Percentiles rank a stretch among this genome's conserved stretches.
Conservation (phyloP, 805 yeast genomes). For the Lachancea fermentati region DNA sequence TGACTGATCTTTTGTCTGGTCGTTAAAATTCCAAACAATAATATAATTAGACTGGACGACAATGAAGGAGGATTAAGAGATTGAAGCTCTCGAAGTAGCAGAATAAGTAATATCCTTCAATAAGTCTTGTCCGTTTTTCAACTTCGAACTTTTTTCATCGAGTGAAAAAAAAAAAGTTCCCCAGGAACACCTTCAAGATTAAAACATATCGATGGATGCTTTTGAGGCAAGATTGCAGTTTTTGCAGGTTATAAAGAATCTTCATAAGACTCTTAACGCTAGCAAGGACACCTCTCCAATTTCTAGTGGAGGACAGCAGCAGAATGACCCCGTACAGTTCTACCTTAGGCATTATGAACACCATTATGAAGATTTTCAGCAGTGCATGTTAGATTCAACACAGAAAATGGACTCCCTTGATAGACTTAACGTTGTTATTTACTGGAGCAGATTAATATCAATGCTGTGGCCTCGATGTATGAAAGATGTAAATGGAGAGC, state of each 20-base stretch:
- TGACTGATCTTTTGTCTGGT: too few relatives aligned
- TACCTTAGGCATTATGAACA: constrained; percentile 24
- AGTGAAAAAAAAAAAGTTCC: not conserved
- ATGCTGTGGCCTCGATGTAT: constrained; percentile 20
- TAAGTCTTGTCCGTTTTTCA: too few relatives aligned
- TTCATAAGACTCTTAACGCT: constrained; percentile 51
- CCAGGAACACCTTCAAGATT: not conserved
- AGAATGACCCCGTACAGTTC: constrained; percentile 26
- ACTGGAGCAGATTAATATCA: constrained; percentile 23
- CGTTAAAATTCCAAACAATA: too few relatives aligned
- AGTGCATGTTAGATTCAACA: constrained; percentile 28
- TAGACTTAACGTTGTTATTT: constrained; percentile 26
- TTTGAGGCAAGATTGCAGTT: constrained; percentile 81
- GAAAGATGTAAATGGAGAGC: constrained; percentile 9
- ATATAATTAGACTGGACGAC: too few relatives aligned
- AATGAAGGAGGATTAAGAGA: too few relatives aligned
- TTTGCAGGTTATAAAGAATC: constrained; percentile 53
- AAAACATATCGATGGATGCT: constrained; percentile 62
- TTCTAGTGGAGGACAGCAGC: constrained; percentile 33
- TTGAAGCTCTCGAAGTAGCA: too few relatives aligned
- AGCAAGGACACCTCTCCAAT: constrained; percentile 31
- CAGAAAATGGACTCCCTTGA: constrained; percentile 29
- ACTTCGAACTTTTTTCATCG: not conserved
- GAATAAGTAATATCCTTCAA: too few relatives aligned
- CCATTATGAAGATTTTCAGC: constrained; percentile 32